Evolutionary conservation across 306 rosid species (phyloP).

Genomic region (Senna siamea): DNA sequence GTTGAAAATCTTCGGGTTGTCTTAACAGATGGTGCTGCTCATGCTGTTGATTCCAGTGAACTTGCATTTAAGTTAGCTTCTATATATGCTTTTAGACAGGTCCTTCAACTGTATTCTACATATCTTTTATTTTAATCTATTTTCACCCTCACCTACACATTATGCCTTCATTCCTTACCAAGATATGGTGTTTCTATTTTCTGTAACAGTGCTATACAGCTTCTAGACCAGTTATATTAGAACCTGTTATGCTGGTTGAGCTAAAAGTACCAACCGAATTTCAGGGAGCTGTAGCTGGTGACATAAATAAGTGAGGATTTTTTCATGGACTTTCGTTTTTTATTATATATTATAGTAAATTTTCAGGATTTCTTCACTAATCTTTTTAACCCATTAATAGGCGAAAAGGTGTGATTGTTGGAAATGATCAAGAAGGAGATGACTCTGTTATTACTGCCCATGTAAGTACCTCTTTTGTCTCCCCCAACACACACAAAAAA

Average conservation of each 20-base stretch:
- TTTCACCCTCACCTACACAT: slow-evolving; percentile 25
- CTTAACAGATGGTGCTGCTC: slow-evolving; percentile 94
- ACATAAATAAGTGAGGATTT: slow-evolving; percentile 82
- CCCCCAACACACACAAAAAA: background rate
- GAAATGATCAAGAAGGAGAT: slow-evolving; percentile 99
- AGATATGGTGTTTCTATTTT: slow-evolving; percentile 31
- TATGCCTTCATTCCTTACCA: slow-evolving; percentile 9
- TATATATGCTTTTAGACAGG: slow-evolving; percentile 98
- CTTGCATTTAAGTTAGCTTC: slow-evolving; percentile 98
- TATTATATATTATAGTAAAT: slow-evolving; percentile 1
- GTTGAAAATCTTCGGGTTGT: slow-evolving; percentile 87
- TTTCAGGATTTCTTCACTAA: slow-evolving; percentile 28
- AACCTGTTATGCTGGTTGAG: slow-evolving; percentile 97
- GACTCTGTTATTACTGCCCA: slow-evolving; percentile 90
- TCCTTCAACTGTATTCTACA: slow-evolving; percentile 33
- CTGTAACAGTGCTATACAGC: slow-evolving; percentile 75
- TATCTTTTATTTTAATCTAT: background rate
- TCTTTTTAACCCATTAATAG: slow-evolving; percentile 45
- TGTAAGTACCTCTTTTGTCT: slow-evolving; percentile 49
- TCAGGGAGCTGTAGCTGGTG: slow-evolving; percentile 98
- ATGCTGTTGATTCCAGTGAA: slow-evolving; percentile 97
- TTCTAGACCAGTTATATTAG: slow-evolving; percentile 90
- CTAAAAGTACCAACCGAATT: slow-evolving; percentile 96
- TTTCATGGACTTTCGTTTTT: background rate
- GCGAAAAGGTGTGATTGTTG: slow-evolving; percentile 94